phyloP scores from a whole-genome alignment of 306 rosid genomes.

The Cajanus cajan region DNA sequence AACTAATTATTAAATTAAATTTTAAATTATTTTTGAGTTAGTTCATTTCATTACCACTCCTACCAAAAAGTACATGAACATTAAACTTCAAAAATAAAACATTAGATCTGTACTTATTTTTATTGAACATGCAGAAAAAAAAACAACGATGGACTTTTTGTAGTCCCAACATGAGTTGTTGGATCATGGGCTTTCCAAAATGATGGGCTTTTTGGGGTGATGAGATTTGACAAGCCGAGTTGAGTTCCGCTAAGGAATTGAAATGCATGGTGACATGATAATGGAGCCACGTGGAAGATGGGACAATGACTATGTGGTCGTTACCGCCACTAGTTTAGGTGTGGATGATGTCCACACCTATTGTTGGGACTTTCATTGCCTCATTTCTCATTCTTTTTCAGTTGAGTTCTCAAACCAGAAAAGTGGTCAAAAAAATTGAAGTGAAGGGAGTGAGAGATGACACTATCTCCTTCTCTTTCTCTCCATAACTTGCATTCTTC shows the following conservation, averaged over 20 bases:
- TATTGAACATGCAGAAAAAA: neutral
- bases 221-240: neutral
- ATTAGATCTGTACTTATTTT: too few relatives aligned
- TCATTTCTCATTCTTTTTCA: slow-evolving; percentile 17
- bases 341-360: slow-evolving; percentile 3
- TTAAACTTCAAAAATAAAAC: too few relatives aligned
- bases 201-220: neutral
- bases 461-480: slow-evolving; percentile 52
- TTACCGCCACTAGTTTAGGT: neutral
- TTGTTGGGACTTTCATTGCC: neutral
- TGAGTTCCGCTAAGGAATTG: neutral
- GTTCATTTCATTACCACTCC: too few relatives aligned
- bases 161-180: neutral
- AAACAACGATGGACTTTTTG: neutral
- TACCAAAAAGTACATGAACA: too few relatives aligned
- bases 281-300: slow-evolving; percentile 31
- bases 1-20: too few relatives aligned
- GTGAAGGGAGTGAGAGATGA: slow-evolving; percentile 49
- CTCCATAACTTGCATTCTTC: slow-evolving; percentile 60
- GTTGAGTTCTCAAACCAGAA: neutral
- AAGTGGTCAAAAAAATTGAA: neutral
- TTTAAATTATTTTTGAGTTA: too few relatives aligned
- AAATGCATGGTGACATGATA: neutral
- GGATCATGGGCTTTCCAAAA: neutral
- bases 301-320: slow-evolving; percentile 30